These are phyloP conservation scores for Penicillium frequentans DNA, from an alignment of 2,329 filamentous ascomycete genomes.

Conservation along the genomic window DNA sequence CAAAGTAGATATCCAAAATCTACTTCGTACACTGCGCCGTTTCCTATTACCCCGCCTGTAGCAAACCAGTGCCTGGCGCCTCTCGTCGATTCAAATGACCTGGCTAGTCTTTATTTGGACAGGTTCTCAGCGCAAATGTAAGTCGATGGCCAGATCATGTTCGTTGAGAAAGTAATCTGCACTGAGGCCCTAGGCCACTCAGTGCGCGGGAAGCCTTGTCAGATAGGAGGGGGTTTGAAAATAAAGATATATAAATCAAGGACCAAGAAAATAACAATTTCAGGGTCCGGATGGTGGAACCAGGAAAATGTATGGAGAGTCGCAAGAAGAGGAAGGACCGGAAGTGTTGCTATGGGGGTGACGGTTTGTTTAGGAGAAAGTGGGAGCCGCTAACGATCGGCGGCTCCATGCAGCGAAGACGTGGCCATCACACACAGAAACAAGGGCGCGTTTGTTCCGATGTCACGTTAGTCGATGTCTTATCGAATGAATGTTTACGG, in stretches of 20 bases:
- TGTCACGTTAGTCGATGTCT: neutral
- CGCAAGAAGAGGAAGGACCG: slow-evolving; percentile 5
- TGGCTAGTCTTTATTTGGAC: slow-evolving; percentile 16
- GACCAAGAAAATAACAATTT: neutral
- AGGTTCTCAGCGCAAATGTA: slow-evolving; percentile 12
- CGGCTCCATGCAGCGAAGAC: slow-evolving; percentile 25
- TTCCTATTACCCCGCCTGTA: neutral
- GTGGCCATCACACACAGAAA: slow-evolving; percentile 22
- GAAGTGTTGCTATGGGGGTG: slow-evolving; percentile 13
- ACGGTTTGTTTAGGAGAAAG: slow-evolving; percentile 23
- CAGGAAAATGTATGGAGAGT: slow-evolving; percentile 6
- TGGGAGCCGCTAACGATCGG: slow-evolving; percentile 27
- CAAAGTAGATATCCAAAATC: neutral
- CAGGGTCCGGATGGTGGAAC: neutral
- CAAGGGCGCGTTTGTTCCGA: neutral
- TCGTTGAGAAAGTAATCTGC: slow-evolving; percentile 28
- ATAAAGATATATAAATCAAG: neutral
- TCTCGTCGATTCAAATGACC: slow-evolving; percentile 5
- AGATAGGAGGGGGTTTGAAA: neutral
- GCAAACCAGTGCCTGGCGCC: neutral
- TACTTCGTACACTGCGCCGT: neutral
- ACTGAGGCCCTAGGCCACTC: slow-evolving; percentile 33
- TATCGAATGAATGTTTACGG: neutral
- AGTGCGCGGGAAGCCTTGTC: slow-evolving; percentile 24
- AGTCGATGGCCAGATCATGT: slow-evolving; percentile 30